Evolutionary conservation across 225 moss, liverwort and hornwort species (phyloP).

Genomic region (Sphagnum contortum): DNA sequence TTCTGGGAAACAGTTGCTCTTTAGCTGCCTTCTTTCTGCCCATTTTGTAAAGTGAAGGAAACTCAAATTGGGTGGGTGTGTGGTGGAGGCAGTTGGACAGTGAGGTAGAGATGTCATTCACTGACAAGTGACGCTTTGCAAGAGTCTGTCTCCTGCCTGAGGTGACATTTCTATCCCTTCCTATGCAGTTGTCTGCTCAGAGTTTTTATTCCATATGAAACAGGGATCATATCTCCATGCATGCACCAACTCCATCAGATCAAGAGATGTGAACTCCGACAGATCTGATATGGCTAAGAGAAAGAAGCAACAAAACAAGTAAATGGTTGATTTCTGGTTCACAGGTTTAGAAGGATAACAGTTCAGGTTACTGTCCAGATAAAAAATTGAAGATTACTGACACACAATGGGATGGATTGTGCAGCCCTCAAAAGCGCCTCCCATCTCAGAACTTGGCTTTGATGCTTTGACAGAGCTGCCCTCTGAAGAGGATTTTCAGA

Average conservation of each 20-base stretch:
- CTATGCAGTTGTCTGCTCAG: background rate
- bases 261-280: too few relatives aligned
- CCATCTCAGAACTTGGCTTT: constrained; percentile 50
- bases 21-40: too few relatives aligned
- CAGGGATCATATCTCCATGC: too few relatives aligned
- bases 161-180: constrained; percentile 18
- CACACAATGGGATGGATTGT: constrained; percentile 2
- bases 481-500: constrained; percentile 19
- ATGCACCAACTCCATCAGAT: too few relatives aligned
- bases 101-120: constrained; percentile 61
- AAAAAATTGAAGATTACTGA: too few relatives aligned
- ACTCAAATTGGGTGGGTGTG: background rate
- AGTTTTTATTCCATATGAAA: too few relatives aligned
- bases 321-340: background rate
- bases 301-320: background rate
- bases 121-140: constrained; percentile 61
- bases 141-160: constrained; percentile 52
- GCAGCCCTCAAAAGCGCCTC: constrained; percentile 45
- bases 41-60: too few relatives aligned
- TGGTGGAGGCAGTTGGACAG: constrained; percentile 36
- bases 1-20: too few relatives aligned
- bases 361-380: too few relatives aligned
- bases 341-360: too few relatives aligned
- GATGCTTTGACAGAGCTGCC: constrained; percentile 58
- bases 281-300: background rate